Conservation (phyloP, 192 early-diverging fungal species). For the Coemansia aciculifera region DNA sequence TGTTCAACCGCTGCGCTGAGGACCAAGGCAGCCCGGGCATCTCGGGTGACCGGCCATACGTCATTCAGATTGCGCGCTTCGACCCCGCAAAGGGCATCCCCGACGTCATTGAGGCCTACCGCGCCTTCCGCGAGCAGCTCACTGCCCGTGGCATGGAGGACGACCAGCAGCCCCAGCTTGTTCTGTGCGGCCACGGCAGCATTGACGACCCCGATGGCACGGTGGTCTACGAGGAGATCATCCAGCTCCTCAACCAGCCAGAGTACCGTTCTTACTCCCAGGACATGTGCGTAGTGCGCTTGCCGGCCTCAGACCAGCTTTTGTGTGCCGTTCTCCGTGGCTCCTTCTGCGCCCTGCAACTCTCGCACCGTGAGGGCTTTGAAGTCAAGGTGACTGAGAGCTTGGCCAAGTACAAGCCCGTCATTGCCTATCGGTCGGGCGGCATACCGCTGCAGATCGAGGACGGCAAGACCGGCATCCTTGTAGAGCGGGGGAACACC, state of each 20-base stretch:
- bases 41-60: slow-evolving; percentile 65
- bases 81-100: slow-evolving; percentile 85
- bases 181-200: slow-evolving; percentile 75
- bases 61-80: slow-evolving; percentile 80
- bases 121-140: slow-evolving; percentile 62
- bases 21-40: slow-evolving; percentile 69
- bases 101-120: slow-evolving; percentile 70
- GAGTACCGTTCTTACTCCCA: slow-evolving; percentile 57
- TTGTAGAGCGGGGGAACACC: slow-evolving; percentile 64
- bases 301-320: slow-evolving; percentile 80
- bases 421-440: slow-evolving; percentile 63
- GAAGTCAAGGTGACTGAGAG: slow-evolving; percentile 85
- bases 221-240: slow-evolving; percentile 62
- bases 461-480: slow-evolving; percentile 66
- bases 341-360: slow-evolving; percentile 71
- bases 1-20: slow-evolving; percentile 74
- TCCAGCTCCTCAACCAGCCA: slow-evolving; percentile 47
- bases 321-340: slow-evolving; percentile 72
- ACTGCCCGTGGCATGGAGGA: slow-evolving; percentile 37
- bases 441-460: slow-evolving; percentile 83
- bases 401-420: slow-evolving; percentile 68
- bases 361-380: slow-evolving; percentile 80
- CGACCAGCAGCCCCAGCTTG: slow-evolving; percentile 66
- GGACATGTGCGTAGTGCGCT: slow-evolving; percentile 63
- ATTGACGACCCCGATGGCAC: slow-evolving; percentile 85